Conservation (phyloP, 2,329 filamentous ascomycete genomes). For the Fusarium poae region DNA sequence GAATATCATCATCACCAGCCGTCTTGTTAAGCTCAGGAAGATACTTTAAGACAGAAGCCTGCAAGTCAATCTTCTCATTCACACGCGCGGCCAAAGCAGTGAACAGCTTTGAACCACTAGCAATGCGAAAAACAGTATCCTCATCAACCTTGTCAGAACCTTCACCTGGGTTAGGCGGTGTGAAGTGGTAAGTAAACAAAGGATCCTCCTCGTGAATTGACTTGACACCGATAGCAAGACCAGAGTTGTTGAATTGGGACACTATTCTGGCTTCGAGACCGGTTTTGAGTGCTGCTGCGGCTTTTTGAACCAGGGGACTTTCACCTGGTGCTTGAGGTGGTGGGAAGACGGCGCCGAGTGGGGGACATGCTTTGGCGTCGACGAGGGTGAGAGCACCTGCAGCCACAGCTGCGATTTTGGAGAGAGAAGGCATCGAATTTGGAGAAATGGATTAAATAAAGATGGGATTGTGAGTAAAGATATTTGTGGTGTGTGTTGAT, state of each 20-base stretch:
- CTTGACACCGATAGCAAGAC: conserved; percentile 57
- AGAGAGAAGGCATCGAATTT: conserved; percentile 31
- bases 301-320: conserved; percentile 50
- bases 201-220: conserved; percentile 57
- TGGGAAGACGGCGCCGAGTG: conserved; percentile 58
- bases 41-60: conserved; percentile 61
- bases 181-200: conserved; percentile 58
- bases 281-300: conserved; percentile 42
- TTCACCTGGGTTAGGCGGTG: conserved; percentile 50
- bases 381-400: conserved; percentile 28
- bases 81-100: conserved; percentile 52
- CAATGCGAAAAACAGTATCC: conserved; percentile 54
- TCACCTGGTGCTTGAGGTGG: conserved; percentile 53
- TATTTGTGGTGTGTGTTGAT: not conserved
- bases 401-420: conserved; percentile 32
- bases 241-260: conserved; percentile 50
- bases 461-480: not conserved
- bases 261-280: conserved; percentile 48
- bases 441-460: not conserved
- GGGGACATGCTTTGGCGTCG: conserved; percentile 56
- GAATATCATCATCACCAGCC: conserved; percentile 48
- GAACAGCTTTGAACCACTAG: conserved; percentile 54
- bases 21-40: conserved; percentile 55
- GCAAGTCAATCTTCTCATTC: conserved; percentile 50
- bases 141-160: conserved; percentile 48